Base-by-base conservation (phyloP, 176 grass and related monocot genomes). In the Neostapfia colusana region DNA sequence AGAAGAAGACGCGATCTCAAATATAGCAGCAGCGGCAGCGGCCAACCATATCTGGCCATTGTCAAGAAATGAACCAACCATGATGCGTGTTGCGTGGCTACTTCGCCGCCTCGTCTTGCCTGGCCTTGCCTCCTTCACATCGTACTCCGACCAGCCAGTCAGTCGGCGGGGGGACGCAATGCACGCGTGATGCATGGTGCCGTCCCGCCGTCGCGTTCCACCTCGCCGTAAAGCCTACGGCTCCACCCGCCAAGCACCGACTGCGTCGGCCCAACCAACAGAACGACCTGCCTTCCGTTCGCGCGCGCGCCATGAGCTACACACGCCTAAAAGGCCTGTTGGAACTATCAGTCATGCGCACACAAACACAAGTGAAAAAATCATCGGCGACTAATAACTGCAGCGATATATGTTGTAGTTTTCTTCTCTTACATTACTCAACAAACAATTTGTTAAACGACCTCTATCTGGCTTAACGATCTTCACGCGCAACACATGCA, bases 191-290 rank as follows among this genome's bases (percentile, higher is more conserved):
- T 50, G 46, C 45, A 40, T 73, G 77, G 72, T 76, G 78, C 78
- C 71, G 84, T 45, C 78, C 43, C 37, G 28, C 73, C 79, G 85
- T 87, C 85, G 59, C 85, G 62, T 73, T 87, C 85, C 43, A 39
- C 67, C 60, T 61, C 79, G n/a, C 41, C 85, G 74, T 83, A 83
- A 83, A 82, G 67, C 50, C 36, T 50, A 87, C 85, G 85, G 48
- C 85, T 71, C 15, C 72, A 62, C 66, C 78, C 51, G 7, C 44
- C 57, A 25, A 68, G 50, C 84, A 70, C 85, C 72, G 79, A 82
- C 67, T 73, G 16, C 73, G 76, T 40, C 54, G 54, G n/a, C 10
- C 9, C 54, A 57, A 25, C 37, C 63, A 81, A 79, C 77, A 15
- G 12, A 13, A 11, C 51, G 16, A 31, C 54, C 48, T 7, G 8